Evolutionary conservation across 768 basidiomycete genomes (phyloP), one percentile per base, ranked within the genome.

Genomic region (Russula olivacea): DNA sequence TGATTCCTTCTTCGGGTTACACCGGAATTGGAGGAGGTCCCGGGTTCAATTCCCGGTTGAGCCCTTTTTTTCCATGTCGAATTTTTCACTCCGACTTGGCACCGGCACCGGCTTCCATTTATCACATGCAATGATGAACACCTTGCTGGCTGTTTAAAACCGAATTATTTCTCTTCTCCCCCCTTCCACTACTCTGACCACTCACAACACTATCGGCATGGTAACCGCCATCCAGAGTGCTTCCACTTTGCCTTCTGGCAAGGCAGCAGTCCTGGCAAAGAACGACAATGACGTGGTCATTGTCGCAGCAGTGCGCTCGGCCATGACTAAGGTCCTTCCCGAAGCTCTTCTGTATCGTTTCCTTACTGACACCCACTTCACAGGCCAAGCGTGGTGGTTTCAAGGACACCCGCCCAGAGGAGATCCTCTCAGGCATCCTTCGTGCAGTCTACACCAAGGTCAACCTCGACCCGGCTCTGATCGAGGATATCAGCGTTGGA

Each of bases 261-360:
- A 69, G 60, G 56, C 66, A 25, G 53, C 61, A 8, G 56, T 72
- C 62, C 81, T 93, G 54, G 77, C 82, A 69, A 88, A 91, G 77
- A 77, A 82, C 69, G 87, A 89, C 65, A 81, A 91, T 72, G 93
- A 96, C 74, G 88, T 98, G 15, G 96, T 98, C 66, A 89, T 98
- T 72, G 85, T 93, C 70, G 77, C 85, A 12, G 94, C 95, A 23
- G 83, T 92, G 53, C 86, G 97, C 66, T 93, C 94, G 50, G 91
- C 97, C 28, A 81, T 96, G 63, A 97, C 95, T 34, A 96, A 94
- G 82, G 93, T 91, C 38, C 58, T 71, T 10, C 49, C 14, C 8
- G 8, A 43, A 30, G 19, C n/a, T 34, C 40, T 63, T 55, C n/a
- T 51, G 15, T 19, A n/a, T 21, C 36, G 34, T 32, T 55, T 68